Base-by-base conservation (phyloP, 176 grass and related monocot species). In the Cenchrus americanus region DNA sequence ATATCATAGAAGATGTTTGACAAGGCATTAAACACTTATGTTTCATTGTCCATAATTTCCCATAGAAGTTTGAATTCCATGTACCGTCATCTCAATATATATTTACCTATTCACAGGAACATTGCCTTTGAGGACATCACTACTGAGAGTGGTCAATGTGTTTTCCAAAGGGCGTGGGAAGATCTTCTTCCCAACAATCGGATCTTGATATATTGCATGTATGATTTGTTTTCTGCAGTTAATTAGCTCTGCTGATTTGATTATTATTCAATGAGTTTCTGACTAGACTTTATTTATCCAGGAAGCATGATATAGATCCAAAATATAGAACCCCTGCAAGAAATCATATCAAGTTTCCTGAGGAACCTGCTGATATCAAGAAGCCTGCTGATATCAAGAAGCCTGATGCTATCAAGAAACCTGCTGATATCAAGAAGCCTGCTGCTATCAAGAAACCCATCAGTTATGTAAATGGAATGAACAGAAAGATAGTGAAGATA, bases 1-100 rank as follows among this genome's bases (percentile, higher is more conserved):
- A 55, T 94, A 94, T 46, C 92, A 94, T 71, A 92, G 85, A 85
- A 92, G 90, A 89, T 94, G 92, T 80, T 87, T 94, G 79, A 87
- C 92, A 86, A 92, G 87, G 92, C 58, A 88, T 78, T 60, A 73
- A 73, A 3, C 30, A 73, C 49, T 73, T 83, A 24, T 68, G 73
- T 79, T 65, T 37, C 48, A 58, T 66, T 57, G 22, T 77, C 53
- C 24, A 49, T 62, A 66, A 71, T 66, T 13, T 19, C 9, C 48
- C 8, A 17, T 41, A 24, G 7, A 44, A 48, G 23, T 76, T 71
- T 71, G 19, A 24, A 64, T 70, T 82, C 13, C 15, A 11, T 65
- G 11, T 34, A 32, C 15, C 32, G 52, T 53, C 44, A 73, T 73
- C 65, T 52, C 19, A 58, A 66, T 77, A 65, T 0, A 22, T 14